Evolutionary conservation across 345 rosid genomes (phyloP).

Genomic region (Pseudoturritis turrita): DNA sequence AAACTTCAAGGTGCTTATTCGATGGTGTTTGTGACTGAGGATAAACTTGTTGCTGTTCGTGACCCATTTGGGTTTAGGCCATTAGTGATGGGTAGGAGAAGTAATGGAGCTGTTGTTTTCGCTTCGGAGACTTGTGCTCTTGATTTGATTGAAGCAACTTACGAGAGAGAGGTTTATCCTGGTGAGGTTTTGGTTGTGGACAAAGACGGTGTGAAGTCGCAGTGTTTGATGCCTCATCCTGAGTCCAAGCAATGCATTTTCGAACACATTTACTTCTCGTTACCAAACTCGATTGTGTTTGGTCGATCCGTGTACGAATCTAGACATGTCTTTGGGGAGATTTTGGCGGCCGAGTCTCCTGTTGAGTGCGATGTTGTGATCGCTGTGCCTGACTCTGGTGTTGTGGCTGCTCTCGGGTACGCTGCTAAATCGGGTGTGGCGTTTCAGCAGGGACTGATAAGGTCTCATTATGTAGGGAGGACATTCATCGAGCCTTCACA

Average conservation of each 20-base stretch:
- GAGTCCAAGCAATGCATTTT: slow-evolving; percentile 90
- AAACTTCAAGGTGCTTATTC: slow-evolving; percentile 86
- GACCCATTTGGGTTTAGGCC: slow-evolving; percentile 93
- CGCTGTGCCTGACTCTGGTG: slow-evolving; percentile 95
- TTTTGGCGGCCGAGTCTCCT: slow-evolving; percentile 72
- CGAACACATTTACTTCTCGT: slow-evolving; percentile 84
- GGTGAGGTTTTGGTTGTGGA: slow-evolving; percentile 90
- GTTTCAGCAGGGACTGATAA: slow-evolving; percentile 81
- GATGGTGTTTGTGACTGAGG: slow-evolving; percentile 88
- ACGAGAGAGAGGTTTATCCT: slow-evolving; percentile 88
- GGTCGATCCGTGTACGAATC: slow-evolving; percentile 91
- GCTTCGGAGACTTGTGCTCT: slow-evolving; percentile 98
- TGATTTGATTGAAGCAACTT: slow-evolving; percentile 91
- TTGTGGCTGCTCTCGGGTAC: slow-evolving; percentile 91
- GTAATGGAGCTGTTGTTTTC: slow-evolving; percentile 85
- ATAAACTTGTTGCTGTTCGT: slow-evolving; percentile 90
- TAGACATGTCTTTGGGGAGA: slow-evolving; percentile 63
- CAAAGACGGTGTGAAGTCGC: slow-evolving; percentile 77
- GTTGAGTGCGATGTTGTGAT: slow-evolving; percentile 95
- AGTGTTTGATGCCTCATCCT: slow-evolving; percentile 61
- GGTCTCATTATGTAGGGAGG: slow-evolving; percentile 95
- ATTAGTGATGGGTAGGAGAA: slow-evolving; percentile 91
- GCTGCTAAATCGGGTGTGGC: slow-evolving; percentile 82
- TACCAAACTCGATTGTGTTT: slow-evolving; percentile 81
- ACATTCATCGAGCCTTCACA: slow-evolving; percentile 93